Evolutionary conservation across 371 early-diverging fungal genomes (phyloP).

Genomic region (Apophysomyces variabilis): DNA sequence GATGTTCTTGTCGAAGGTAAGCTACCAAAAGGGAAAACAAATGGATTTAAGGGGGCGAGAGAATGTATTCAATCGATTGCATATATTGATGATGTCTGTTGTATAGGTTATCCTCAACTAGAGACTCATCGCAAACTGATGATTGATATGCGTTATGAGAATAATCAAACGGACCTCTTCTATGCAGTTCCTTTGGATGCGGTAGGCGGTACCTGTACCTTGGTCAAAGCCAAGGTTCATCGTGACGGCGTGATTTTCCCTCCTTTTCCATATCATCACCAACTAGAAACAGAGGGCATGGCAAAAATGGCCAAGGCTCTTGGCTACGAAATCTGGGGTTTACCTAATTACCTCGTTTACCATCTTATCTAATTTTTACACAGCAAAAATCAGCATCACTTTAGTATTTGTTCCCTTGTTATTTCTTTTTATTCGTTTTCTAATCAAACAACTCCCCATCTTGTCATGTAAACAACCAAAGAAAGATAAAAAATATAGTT

Average conservation of each 20-base stretch:
- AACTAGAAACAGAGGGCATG: constrained; percentile 81
- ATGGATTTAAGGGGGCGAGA: neutral
- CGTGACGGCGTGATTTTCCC: constrained; percentile 73
- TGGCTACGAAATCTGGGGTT: constrained; percentile 53
- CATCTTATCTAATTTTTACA: constrained; percentile 27
- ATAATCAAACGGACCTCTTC: constrained; percentile 26
- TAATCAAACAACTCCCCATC: too few species aligned
- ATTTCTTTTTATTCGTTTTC: too few species aligned
- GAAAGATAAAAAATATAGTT: too few species aligned
- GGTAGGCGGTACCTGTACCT: constrained; percentile 68
- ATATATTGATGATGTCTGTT: constrained; percentile 8
- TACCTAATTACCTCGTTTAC: constrained; percentile 52
- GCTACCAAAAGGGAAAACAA: neutral
- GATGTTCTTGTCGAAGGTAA: constrained; percentile 39
- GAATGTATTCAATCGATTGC: neutral
- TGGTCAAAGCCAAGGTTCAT: constrained; percentile 69
- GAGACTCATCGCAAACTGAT: constrained; percentile 48
- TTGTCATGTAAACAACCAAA: too few species aligned
- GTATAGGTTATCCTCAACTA: constrained; percentile 44
- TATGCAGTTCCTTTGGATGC: constrained; percentile 59
- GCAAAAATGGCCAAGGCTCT: constrained; percentile 73
- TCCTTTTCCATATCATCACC: constrained; percentile 63
- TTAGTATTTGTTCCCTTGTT: neutral
- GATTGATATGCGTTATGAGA: constrained; percentile 48
- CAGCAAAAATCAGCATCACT: neutral